These are phyloP conservation scores for Candida sp. DNA, from an alignment of 1,139 yeast genomes.

Conservation along the genomic window DNA sequence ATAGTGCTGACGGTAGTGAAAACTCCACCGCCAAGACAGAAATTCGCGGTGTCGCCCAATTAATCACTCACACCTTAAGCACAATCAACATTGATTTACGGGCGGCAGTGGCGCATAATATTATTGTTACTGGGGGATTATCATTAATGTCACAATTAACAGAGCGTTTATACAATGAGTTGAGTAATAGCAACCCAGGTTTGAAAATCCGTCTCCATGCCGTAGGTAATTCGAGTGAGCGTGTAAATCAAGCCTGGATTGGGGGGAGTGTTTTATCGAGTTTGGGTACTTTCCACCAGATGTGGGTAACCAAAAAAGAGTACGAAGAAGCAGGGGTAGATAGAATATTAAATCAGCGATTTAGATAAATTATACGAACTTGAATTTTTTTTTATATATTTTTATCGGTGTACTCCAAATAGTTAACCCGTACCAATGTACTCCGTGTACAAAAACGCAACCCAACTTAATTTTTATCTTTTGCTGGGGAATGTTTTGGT, in stretches of 20 bases:
- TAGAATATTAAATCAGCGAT: conserved; percentile 69
- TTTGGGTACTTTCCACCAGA: conserved; percentile 93
- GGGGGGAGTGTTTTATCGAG: conserved; percentile 94
- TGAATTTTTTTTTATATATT: too few species aligned
- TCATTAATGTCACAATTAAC: conserved; percentile 86
- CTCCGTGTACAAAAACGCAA: neutral
- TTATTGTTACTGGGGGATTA: conserved; percentile 88
- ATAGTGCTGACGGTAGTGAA: conserved; percentile 4
- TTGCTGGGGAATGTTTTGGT: neutral
- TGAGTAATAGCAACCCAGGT: conserved; percentile 80
- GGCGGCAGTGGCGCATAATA: conserved; percentile 87
- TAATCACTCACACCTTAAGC: conserved; percentile 68
- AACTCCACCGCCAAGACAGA: conserved; percentile 4
- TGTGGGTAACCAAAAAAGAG: conserved; percentile 93
- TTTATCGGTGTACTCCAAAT: neutral
- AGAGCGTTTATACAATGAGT: conserved; percentile 74
- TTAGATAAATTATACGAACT: conserved; percentile 39
- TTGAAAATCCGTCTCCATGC: conserved; percentile 86
- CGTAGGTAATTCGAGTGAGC: conserved; percentile 79
- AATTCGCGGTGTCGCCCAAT: conserved; percentile 59
- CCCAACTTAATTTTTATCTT: neutral
- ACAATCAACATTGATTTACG: conserved; percentile 84
- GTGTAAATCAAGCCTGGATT: conserved; percentile 88
- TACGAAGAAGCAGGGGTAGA: conserved; percentile 91
- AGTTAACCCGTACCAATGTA: neutral